Base-by-base conservation (phyloP, 1,284 basidiomycete genomes). In the Ganoderma boninense region DNA sequence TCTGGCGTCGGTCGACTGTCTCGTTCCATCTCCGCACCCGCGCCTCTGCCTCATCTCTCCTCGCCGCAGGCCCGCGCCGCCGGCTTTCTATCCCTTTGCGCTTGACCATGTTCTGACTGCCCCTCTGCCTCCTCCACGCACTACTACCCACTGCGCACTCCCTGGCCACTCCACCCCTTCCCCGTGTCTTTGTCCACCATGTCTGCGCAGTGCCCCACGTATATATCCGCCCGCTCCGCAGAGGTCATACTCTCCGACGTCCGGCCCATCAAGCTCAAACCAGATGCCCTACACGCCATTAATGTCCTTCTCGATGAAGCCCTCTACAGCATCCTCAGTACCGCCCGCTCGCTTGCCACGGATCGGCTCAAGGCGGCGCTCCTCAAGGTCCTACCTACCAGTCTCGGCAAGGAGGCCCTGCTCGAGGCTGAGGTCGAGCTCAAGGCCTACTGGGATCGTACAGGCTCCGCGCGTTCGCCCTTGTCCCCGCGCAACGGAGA, bases 401-500 rank as follows among this genome's bases (percentile, higher is more conserved):
- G 88, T 62, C 85, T 97, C 49, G 96, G 95, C 42, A 95, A 97
- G 81, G 93, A 96, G 78, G 95, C 95, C 6, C 84, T 97, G n/a
- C 84, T 95, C 57, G 96, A 97, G 82, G 96, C 96, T 0, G 96
- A 98, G 79, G 85, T 98, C 62, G 96, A 97, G 82, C 82, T 97
- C 62, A 88, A 93, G 77, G 92, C 92, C 11, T 97, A 96, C 84
- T 91, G 90, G 89, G 92, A 95, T 77, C 88, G 90, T 72, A 93
- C 86, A 61, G 85, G 82, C 57, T 70, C 77, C 79, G 81, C 62
- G 81, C 78, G 72, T 82, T 78, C 64, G 77, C 82, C 42, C 75
- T 77, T 63, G 75, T 79, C 35, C 72, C 79, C 66, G 26, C 73
- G 76, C 64, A 84, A 85, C 59, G 88, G 89, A 73, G 86, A 88